Conservation (phyloP, 2,329 filamentous ascomycete genomes). For the Dactylonectria estremocensis region DNA sequence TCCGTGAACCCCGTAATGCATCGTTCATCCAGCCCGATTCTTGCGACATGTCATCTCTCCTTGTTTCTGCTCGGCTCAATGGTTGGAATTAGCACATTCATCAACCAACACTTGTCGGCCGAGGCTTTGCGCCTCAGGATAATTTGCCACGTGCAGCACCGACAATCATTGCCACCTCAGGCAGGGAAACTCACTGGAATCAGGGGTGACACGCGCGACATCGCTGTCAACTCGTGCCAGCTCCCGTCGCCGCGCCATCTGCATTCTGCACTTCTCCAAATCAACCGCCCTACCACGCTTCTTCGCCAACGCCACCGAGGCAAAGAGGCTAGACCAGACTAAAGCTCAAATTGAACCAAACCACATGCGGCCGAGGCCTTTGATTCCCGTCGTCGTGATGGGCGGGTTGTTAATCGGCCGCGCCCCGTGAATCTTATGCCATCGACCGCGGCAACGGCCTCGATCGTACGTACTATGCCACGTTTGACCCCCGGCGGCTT, state of each 20-base stretch:
- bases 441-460: neutral
- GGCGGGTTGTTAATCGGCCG: neutral
- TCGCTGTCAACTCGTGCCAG: conserved; percentile 1
- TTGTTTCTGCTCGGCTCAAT: neutral
- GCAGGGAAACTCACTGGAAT: neutral
- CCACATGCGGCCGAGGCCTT: neutral
- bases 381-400: neutral
- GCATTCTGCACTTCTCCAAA: neutral
- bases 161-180: conserved; percentile 21
- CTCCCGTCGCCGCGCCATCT: neutral
- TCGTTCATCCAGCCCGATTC: neutral
- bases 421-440: neutral
- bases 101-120: neutral
- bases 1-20: neutral
- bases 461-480: neutral
- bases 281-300: neutral
- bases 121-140: neutral
- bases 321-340: neutral
- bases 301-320: conserved; percentile 5
- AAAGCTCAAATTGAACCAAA: neutral
- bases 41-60: neutral
- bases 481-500: neutral
- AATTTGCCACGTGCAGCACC: conserved; percentile 23
- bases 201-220: conserved; percentile 27
- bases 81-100: neutral